Evolutionary conservation across 768 basidiomycete species (phyloP).

Genomic region (Tricholoma sp.): DNA sequence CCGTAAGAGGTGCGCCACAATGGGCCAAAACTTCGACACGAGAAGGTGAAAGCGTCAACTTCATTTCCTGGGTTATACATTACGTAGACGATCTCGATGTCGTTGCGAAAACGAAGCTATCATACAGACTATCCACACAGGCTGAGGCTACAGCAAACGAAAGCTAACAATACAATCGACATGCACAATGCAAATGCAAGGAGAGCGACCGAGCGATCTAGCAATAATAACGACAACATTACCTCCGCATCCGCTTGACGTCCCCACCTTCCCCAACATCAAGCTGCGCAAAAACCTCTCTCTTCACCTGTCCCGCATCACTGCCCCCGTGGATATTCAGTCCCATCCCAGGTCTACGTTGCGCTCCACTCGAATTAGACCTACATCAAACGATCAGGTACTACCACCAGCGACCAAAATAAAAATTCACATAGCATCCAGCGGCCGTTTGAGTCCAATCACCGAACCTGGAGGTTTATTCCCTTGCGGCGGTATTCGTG

Average conservation of each 20-base stretch:
- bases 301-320: slow-evolving; percentile 14
- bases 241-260: slow-evolving; percentile 34
- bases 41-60: no score
- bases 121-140: background rate
- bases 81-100: no score
- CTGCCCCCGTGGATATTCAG: slow-evolving; percentile 28
- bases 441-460: slow-evolving; percentile 27
- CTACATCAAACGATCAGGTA: slow-evolving; percentile 6
- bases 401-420: background rate
- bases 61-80: no score
- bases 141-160: no score
- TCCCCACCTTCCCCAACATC: slow-evolving; percentile 36
- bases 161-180: background rate
- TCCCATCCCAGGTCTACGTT: slow-evolving; percentile 34
- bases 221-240: background rate
- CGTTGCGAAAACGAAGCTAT: background rate
- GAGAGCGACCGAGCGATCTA: background rate
- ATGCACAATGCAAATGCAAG: background rate
- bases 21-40: no score
- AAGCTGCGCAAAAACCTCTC: slow-evolving; percentile 29
- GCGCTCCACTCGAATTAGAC: slow-evolving; percentile 14
- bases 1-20: no score
- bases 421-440: slow-evolving; percentile 24
- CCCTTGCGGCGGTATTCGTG: slow-evolving; percentile 1
- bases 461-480: background rate